These are phyloP conservation scores for Collybia mongolica DNA, from an alignment of 768 basidiomycete species.

Conservation along the genomic window DNA sequence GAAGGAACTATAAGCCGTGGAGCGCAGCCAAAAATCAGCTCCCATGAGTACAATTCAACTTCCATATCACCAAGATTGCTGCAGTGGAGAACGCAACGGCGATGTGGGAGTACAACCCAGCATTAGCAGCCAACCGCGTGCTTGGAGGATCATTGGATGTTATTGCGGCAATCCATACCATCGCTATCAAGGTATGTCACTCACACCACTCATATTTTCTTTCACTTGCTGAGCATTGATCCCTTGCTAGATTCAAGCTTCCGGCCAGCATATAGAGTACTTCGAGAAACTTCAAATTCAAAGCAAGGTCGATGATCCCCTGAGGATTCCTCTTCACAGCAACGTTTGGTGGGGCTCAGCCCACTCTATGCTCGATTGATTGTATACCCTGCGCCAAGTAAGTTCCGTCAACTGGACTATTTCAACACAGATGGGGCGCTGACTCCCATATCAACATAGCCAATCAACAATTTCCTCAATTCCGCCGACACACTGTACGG, in stretches of 20 bases:
- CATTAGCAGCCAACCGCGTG: conserved; percentile 17
- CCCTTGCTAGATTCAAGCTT: conserved; percentile 20
- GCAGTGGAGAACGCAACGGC: conserved; percentile 23
- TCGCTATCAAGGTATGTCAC: conserved; percentile 26
- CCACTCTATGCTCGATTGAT: conserved; percentile 5
- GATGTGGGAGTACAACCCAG: conserved; percentile 34
- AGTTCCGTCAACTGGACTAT: not conserved
- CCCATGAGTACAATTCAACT: conserved; percentile 24
- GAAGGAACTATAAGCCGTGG: conserved; percentile 9
- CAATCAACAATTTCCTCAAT: conserved; percentile 10
- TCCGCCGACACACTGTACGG: conserved; percentile 9
- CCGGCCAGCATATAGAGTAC: conserved; percentile 19
- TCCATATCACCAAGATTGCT: conserved; percentile 24
- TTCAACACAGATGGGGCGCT: no score
- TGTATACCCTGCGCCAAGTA: conserved; percentile 7
- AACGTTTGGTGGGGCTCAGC: no score
- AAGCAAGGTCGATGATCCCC: conserved; percentile 9
- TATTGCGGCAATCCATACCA: conserved; percentile 24
- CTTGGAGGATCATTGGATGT: conserved; percentile 25
- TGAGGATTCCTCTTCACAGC: conserved; percentile 22
- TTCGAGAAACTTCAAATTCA: conserved; percentile 20
- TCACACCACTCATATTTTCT: not conserved
- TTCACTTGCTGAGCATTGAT: not conserved
- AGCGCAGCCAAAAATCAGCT: conserved; percentile 13
- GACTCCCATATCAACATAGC: not conserved